Evolutionary conservation across 495 filamentous ascomycete genomes (phyloP).

Genomic region (Cercophora sp.): DNA sequence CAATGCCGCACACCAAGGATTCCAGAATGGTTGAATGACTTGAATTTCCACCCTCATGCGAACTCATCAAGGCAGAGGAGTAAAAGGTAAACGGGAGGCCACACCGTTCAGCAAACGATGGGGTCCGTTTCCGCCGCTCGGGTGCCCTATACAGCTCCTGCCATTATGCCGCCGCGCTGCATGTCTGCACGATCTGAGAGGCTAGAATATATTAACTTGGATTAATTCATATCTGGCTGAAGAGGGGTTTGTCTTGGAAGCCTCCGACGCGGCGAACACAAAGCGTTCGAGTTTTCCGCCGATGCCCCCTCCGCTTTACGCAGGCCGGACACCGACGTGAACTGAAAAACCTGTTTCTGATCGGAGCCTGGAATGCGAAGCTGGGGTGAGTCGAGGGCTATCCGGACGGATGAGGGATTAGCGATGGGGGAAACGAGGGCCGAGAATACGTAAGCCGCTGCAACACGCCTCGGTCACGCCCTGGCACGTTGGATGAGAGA

Average conservation of each 20-base stretch:
- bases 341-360: too few species aligned
- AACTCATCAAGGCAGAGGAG: not conserved
- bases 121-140: not conserved
- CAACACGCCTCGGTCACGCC: too few species aligned
- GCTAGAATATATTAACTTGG: slow-evolving; percentile 10
- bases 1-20: not conserved
- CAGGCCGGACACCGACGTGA: not conserved
- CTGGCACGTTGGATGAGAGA: not conserved
- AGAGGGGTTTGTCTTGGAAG: slow-evolving; percentile 7
- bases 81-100: too few species aligned
- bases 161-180: slow-evolving; percentile 1
- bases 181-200: slow-evolving; percentile 2
- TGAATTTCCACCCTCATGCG: slow-evolving; percentile 7
- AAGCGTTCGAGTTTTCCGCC: too few species aligned
- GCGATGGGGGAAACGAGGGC: not conserved
- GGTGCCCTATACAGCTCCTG: slow-evolving; percentile 1
- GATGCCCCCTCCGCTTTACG: too few species aligned
- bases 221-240: slow-evolving; percentile 15
- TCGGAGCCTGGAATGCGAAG: not conserved
- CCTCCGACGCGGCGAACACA: slow-evolving; percentile 3
- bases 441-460: not conserved
- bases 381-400: not conserved
- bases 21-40: too few species aligned
- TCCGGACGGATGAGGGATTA: not conserved
- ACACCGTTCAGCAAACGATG: not conserved